Percentiles rank a stretch among this genome's conserved stretches.
These are phyloP conservation scores for Penicillium sp. DNA, from an alignment of 2,329 filamentous ascomycete genomes.

Conservation along the genomic window DNA sequence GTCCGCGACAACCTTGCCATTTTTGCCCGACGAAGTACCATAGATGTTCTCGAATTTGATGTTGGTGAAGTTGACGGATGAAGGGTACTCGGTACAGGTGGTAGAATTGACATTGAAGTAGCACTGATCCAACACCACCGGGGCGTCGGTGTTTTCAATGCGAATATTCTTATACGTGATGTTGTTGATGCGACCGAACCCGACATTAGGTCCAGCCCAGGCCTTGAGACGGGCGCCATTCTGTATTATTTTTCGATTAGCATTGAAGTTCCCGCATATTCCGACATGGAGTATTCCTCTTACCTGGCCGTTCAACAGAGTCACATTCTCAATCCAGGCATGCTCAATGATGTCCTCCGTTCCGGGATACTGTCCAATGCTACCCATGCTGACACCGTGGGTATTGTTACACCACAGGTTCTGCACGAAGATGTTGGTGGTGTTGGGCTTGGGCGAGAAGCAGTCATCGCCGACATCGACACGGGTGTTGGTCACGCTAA, in stretches of 20 bases:
- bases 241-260: slow-evolving; percentile 34
- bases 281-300: neutral
- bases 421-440: slow-evolving; percentile 57
- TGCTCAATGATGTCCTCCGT: slow-evolving; percentile 58
- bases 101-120: slow-evolving; percentile 59
- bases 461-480: slow-evolving; percentile 61
- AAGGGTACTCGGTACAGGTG: slow-evolving; percentile 55
- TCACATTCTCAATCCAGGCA: slow-evolving; percentile 60
- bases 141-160: slow-evolving; percentile 58
- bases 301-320: slow-evolving; percentile 52
- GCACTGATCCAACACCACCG: slow-evolving; percentile 61
- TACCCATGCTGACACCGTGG: slow-evolving; percentile 59
- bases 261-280: neutral
- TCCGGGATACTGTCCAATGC: slow-evolving; percentile 57
- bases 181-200: slow-evolving; percentile 62
- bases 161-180: slow-evolving; percentile 63
- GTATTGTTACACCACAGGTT: slow-evolving; percentile 63
- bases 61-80: slow-evolving; percentile 59
- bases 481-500: slow-evolving; percentile 53
- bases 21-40: slow-evolving; percentile 57
- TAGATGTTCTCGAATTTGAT: slow-evolving; percentile 60
- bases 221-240: slow-evolving; percentile 61
- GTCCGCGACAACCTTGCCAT: slow-evolving; percentile 55
- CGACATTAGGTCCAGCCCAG: slow-evolving; percentile 59
- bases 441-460: slow-evolving; percentile 62